Evolutionary conservation across 129 eudicot species (phyloP).

Genomic region (Flaveria sonorensis): DNA sequence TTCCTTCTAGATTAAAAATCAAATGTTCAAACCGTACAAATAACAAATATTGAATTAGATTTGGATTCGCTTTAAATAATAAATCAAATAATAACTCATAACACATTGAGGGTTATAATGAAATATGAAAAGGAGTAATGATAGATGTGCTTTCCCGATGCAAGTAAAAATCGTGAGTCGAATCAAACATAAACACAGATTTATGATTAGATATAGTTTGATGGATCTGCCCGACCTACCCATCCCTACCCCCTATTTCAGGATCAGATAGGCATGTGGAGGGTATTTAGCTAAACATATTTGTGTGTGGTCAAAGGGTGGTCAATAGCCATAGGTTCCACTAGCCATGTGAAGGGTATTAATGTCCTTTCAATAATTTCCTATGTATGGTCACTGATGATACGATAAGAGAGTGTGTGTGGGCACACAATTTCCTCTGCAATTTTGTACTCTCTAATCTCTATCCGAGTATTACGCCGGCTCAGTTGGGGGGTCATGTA

Average conservation of each 20-base stretch:
- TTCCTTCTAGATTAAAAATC: no score
- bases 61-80: no score
- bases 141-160: neutral
- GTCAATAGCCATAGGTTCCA: conserved; percentile 25
- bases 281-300: conserved; percentile 42
- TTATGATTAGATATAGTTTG: conserved; percentile 34
- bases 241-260: no score
- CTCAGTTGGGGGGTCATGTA: conserved; percentile 34
- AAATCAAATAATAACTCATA: no score
- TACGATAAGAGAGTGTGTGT: conserved; percentile 4
- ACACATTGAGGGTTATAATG: no score
- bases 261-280: conserved; percentile 33
- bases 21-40: no score
- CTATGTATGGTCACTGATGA: conserved; percentile 28
- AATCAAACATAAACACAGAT: conserved; percentile 17
- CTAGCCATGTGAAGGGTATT: conserved; percentile 41
- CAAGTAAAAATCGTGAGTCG: conserved; percentile 7
- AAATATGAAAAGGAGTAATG: no score
- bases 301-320: conserved; percentile 33
- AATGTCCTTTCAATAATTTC: conserved; percentile 27
- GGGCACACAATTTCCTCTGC: conserved; percentile 24
- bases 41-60: no score
- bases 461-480: conserved; percentile 35
- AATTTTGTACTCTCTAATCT: conserved; percentile 24
- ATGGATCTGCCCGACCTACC: conserved; percentile 6